These are phyloP conservation scores for Psilocybe tampanensis DNA, from an alignment of 768 basidiomycete species.

Conservation along the genomic window DNA sequence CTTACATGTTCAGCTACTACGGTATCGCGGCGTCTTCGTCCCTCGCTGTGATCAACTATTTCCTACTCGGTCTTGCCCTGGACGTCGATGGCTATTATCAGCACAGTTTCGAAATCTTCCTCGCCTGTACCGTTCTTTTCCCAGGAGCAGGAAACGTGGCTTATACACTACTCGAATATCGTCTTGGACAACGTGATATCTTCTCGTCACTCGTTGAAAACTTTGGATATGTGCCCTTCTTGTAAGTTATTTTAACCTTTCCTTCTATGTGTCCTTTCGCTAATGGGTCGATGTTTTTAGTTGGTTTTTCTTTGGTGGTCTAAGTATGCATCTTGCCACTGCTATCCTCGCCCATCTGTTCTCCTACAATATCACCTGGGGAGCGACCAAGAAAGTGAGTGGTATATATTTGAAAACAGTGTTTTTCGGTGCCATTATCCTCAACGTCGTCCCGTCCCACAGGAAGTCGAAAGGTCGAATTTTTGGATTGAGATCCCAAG, in stretches of 20 bases:
- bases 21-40: conserved; percentile 66
- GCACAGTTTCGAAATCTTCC: conserved; percentile 74
- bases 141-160: conserved; percentile 70
- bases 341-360: conserved; percentile 72
- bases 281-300: conserved; percentile 30
- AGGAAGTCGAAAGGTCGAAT: conserved; percentile 87
- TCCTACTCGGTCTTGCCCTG: conserved; percentile 63
- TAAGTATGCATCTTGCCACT: conserved; percentile 68
- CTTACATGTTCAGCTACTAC: conserved; percentile 67
- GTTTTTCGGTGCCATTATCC: not conserved
- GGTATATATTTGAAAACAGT: not conserved
- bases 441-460: not conserved
- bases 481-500: conserved; percentile 91
- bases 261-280: not conserved
- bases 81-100: conserved; percentile 72
- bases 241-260: conserved; percentile 45
- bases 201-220: conserved; percentile 58
- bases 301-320: conserved; percentile 80
- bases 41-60: conserved; percentile 70
- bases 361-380: conserved; percentile 80
- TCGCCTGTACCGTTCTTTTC: conserved; percentile 73
- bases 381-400: conserved; percentile 66
- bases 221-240: conserved; percentile 70
- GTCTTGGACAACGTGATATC: conserved; percentile 58
- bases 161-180: conserved; percentile 70